These are phyloP conservation scores for Chaetomium sp. DNA, from an alignment of 2,329 filamentous ascomycete genomes.

Conservation along the genomic window DNA sequence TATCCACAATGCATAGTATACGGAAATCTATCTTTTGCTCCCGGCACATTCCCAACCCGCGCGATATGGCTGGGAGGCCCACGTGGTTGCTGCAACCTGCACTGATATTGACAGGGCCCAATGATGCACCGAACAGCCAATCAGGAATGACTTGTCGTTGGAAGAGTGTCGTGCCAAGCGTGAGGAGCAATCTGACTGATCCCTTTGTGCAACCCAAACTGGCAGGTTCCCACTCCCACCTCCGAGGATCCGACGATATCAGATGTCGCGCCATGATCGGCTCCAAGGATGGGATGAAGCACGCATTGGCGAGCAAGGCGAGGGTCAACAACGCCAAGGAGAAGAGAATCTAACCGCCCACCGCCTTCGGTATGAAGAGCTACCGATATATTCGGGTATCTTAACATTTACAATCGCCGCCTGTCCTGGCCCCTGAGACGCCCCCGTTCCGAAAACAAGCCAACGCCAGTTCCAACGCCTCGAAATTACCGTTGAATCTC, in stretches of 20 bases:
- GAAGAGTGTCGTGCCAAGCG: constrained; percentile 6
- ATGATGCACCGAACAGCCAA: constrained; percentile 13
- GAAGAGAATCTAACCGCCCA: background rate
- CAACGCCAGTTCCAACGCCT: background rate
- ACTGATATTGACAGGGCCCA: constrained; percentile 23
- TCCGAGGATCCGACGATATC: constrained; percentile 7
- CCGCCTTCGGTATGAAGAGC: background rate
- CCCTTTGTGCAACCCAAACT: constrained; percentile 3
- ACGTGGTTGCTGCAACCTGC: constrained; percentile 6
- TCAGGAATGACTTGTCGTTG: constrained; percentile 26
- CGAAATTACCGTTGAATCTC: background rate
- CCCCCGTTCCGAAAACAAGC: background rate
- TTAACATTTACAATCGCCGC: background rate
- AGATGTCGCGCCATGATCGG: background rate
- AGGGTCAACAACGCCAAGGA: background rate
- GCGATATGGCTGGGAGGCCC: background rate
- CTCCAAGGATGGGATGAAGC: background rate
- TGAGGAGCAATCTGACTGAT: constrained; percentile 9
- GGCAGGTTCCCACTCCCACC: constrained; percentile 1
- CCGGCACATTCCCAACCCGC: background rate
- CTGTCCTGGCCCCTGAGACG: background rate
- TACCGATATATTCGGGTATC: constrained; percentile 3
- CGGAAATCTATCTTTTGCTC: background rate
- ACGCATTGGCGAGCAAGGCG: too few species aligned
- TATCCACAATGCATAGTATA: background rate